phyloP scores from a whole-genome alignment of 1,284 basidiomycete genomes.

The Trametes versicolor region DNA sequence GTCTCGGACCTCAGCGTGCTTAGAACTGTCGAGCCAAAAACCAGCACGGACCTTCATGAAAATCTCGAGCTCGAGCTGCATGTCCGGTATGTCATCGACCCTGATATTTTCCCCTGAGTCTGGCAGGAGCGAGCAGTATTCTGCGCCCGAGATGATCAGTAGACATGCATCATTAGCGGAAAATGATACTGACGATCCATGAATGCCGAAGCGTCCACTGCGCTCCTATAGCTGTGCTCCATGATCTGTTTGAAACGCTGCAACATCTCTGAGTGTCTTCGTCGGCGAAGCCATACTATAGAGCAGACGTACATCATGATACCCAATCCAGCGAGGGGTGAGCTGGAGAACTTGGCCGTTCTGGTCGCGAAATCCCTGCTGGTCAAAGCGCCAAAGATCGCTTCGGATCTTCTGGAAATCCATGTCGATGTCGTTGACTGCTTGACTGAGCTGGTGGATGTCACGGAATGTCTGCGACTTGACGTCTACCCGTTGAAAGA shows the following conservation, averaged over 20 bases:
- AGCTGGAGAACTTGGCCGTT: not conserved
- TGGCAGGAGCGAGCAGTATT: slow-evolving; percentile 10
- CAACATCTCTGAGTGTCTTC: not conserved
- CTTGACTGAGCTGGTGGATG: not conserved
- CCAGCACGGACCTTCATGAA: slow-evolving; percentile 9
- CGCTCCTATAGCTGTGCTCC: slow-evolving; percentile 12
- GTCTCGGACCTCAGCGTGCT: too few relatives aligned
- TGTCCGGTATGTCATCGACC: not conserved
- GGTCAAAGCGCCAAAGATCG: not conserved
- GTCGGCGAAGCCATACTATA: too few relatives aligned
- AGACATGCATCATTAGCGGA: not conserved
- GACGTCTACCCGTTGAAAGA: not conserved
- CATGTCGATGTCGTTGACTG: not conserved
- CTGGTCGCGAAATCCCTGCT: not conserved
- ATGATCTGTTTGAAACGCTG: slow-evolving; percentile 15
- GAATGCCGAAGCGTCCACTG: slow-evolving; percentile 14
- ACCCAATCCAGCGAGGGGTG: not conserved
- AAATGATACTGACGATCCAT: slow-evolving; percentile 3
- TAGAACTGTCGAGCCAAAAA: too few relatives aligned
- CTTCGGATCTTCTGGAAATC: not conserved
- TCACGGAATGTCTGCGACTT: not conserved
- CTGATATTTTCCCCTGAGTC: too few relatives aligned
- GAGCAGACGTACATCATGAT: not conserved
- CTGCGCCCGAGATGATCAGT: not conserved
- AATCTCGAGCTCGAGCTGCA: slow-evolving; percentile 3